phyloP scores from a whole-genome alignment of 1,284 basidiomycete species.

The Apiotrichum siamense region DNA sequence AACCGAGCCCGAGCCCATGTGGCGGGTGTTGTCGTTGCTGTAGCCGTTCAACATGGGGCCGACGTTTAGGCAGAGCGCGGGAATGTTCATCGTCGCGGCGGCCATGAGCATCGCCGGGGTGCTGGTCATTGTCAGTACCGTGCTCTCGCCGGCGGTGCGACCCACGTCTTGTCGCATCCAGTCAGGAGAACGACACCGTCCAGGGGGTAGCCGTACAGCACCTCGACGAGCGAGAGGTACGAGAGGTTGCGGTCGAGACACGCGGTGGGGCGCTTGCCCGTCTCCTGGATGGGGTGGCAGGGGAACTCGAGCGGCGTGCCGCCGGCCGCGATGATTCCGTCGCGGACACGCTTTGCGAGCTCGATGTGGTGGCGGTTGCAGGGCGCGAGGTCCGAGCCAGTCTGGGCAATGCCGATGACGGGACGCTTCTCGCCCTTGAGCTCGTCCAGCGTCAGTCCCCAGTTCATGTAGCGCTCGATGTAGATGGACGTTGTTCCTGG shows the following conservation, averaged over 20 bases:
- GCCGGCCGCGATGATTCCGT: constrained; percentile 45
- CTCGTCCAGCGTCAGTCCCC: constrained; percentile 36
- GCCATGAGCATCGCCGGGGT: constrained; percentile 41
- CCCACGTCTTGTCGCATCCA: constrained; percentile 56
- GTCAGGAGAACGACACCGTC: constrained; percentile 46
- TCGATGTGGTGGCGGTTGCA: constrained; percentile 45
- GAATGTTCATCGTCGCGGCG: constrained; percentile 42
- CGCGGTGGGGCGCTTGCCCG: constrained; percentile 46
- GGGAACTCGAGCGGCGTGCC: constrained; percentile 47
- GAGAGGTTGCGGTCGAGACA: constrained; percentile 43
- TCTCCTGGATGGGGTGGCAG: constrained; percentile 48
- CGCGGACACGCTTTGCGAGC: constrained; percentile 45
- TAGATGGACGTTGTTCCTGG: constrained; percentile 35
- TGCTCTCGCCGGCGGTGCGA: too few relatives aligned
- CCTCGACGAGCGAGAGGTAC: constrained; percentile 45
- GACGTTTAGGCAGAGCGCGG: constrained; percentile 40
- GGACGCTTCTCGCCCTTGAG: constrained; percentile 62
- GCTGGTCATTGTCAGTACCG: constrained; percentile 18
- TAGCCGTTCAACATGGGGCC: constrained; percentile 46
- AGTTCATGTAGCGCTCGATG: constrained; percentile 45
- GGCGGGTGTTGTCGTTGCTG: constrained; percentile 31
- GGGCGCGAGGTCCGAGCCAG: constrained; percentile 40
- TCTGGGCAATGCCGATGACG: constrained; percentile 76
- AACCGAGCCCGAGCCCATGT: constrained; percentile 45
- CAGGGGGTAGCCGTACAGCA: constrained; percentile 44